Base-by-base conservation (phyloP, 108 stramenopile genomes). In the Cyclotella sp. region DNA sequence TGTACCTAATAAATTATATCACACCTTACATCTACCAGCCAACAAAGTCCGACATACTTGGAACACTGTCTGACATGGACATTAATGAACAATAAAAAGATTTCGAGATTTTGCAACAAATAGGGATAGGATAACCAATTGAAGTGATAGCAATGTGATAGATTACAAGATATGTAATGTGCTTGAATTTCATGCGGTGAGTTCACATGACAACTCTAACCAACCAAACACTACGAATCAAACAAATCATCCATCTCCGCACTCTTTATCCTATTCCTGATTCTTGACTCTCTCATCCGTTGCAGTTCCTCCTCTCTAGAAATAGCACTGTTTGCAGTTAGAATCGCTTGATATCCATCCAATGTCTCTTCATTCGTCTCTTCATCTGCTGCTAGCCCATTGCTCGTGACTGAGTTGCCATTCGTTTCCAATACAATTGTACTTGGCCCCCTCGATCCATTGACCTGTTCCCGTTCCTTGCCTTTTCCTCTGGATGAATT, bases 321-420 rank as follows among this genome's bases (percentile, higher is more conserved):
- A 9, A 47, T 24, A 19, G 89, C 44, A 26, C 80, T 61, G 65
- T 92, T 94, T 0, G 91, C 89, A 42, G 72, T 46, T 58, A 80
- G 75, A 51, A 94, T 92, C 15, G 62, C 88, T 68, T 89, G 86
- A 71, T 94, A 94, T 7, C 93, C 93, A 74, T 94, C 93, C 63
- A 68, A 90, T 11, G 91, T 90, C 28, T 78, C 89, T 79, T 92
- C 93, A 53, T 80, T 76, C 65, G 29, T 68, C 59, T 46, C 39
- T 59, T 30, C 51, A 13, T n/a, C n/a, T 16, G 14, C 27, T 41
- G 28, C 55, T 28, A 15, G 4, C 53, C 30, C 68, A 47, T 15
- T 26, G 24, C 26, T 46, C 4, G 41, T 42, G 2, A 14, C 41
- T 28, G 27, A 9, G 14, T n/a, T 0, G 19, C 5, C 21, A 44